Conservation (phyloP, 148 eudicot genomes). For the Persicaria maculosa region DNA sequence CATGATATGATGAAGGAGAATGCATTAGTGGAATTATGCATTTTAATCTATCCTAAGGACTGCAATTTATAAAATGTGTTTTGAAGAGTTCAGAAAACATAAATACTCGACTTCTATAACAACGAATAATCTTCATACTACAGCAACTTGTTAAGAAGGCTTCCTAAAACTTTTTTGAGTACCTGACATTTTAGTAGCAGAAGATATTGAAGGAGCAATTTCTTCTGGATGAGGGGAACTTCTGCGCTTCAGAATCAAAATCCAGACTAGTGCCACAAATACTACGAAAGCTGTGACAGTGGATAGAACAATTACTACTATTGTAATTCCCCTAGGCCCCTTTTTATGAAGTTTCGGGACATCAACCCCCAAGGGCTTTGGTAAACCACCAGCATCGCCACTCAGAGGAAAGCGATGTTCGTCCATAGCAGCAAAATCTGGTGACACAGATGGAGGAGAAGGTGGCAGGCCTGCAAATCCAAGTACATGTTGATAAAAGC, state of each 20-base stretch:
- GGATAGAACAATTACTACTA: conserved; percentile 51
- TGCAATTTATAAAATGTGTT: background rate
- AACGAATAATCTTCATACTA: background rate
- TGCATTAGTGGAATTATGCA: background rate
- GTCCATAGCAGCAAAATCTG: conserved; percentile 30
- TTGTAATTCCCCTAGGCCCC: conserved; percentile 26
- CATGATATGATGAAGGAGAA: background rate
- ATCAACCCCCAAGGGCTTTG: conserved; percentile 72
- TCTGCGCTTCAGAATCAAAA: conserved; percentile 43
- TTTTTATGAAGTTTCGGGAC: conserved; percentile 42
- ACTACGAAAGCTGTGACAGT: conserved; percentile 58
- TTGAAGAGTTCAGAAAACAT: background rate
- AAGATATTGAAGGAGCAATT: conserved; percentile 28
- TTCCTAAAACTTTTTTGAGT: background rate
- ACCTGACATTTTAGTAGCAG: conserved; percentile 61
- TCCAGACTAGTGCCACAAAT: conserved; percentile 38
- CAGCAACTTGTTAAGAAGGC: background rate
- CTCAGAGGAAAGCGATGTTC: conserved; percentile 42
- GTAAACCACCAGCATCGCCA: conserved; percentile 30
- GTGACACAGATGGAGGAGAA: conserved; percentile 41
- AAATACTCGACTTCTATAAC: background rate
- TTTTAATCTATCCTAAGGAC: too few species aligned
- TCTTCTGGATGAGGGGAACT: conserved; percentile 20
- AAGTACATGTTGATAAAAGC: background rate
- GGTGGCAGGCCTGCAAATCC: conserved; percentile 71